A percentile compares a stretch with the other conserved stretches of the same genome.
Evolutionary conservation across 2,329 filamentous ascomycete genomes (phyloP).

Genomic region (Penicillium sp.): DNA sequence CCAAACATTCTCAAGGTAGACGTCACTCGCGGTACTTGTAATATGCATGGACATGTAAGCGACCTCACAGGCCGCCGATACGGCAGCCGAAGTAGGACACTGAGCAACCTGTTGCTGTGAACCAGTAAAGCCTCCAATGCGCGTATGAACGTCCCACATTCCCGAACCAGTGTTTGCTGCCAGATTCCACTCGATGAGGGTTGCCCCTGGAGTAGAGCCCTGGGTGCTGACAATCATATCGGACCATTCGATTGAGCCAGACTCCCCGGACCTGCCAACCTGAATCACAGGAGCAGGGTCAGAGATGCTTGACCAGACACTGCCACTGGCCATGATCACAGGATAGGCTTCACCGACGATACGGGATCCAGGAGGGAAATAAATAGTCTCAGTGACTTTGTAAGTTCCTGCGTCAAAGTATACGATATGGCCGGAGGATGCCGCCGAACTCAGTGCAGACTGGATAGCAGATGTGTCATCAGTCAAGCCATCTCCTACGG

Average conservation of each 20-base stretch:
- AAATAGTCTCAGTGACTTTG: constrained; percentile 45
- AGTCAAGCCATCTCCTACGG: constrained; percentile 52
- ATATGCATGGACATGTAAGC: constrained; percentile 40
- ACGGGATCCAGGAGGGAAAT: constrained; percentile 47
- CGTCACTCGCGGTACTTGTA: constrained; percentile 27
- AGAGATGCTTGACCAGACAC: constrained; percentile 53
- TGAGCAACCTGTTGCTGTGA: constrained; percentile 43
- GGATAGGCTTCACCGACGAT: constrained; percentile 56
- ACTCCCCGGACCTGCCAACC: constrained; percentile 61
- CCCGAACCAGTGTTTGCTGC: constrained; percentile 46
- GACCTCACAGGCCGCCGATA: constrained; percentile 33
- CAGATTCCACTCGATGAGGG: constrained; percentile 70
- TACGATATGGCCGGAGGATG: constrained; percentile 47
- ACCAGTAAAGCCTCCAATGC: constrained; percentile 51
- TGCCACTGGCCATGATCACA: constrained; percentile 54
- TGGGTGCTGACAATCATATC: constrained; percentile 68
- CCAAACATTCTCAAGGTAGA: constrained; percentile 52
- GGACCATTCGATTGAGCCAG: constrained; percentile 63
- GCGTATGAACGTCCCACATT: constrained; percentile 55
- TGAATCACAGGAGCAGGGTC: constrained; percentile 62
- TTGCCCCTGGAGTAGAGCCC: constrained; percentile 62
- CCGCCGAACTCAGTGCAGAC: constrained; percentile 51
- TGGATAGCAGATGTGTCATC: constrained; percentile 61
- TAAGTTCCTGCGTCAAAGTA: constrained; percentile 57
- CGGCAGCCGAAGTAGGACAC: constrained; percentile 41